Conservation (phyloP, 225 moss, liverwort and hornwort species). For the Polytrichum formosum region DNA sequence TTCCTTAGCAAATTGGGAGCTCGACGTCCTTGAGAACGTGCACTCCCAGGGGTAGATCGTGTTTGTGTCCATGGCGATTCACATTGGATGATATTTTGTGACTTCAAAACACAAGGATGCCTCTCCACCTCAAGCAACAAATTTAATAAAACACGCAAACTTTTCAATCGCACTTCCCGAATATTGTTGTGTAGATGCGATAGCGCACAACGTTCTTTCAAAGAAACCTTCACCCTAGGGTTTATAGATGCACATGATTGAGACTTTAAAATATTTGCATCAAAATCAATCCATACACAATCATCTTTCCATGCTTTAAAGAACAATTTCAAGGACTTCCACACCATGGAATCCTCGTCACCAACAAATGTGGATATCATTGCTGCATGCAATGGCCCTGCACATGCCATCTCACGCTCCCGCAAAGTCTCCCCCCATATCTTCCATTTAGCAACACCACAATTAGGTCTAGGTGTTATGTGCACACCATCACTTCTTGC, state of each 20-base stretch:
- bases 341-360: slow-evolving; percentile 20
- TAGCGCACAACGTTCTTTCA: slow-evolving; percentile 58
- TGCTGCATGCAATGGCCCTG: slow-evolving; percentile 21
- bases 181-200: slow-evolving; percentile 39
- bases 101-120: not conserved
- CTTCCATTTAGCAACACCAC: slow-evolving; percentile 25
- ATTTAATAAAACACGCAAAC: slow-evolving; percentile 40
- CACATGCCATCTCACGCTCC: slow-evolving; percentile 13
- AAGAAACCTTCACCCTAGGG: slow-evolving; percentile 24
- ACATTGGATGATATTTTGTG: slow-evolving; percentile 6
- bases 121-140: slow-evolving; percentile 19
- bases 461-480: not conserved
- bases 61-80: not conserved
- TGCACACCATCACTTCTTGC: too few relatives aligned
- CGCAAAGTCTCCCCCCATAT: slow-evolving; percentile 22
- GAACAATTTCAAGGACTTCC: not conserved
- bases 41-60: slow-evolving; percentile 22
- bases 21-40: not conserved
- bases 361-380: slow-evolving; percentile 22
- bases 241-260: not conserved
- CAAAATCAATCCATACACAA: slow-evolving; percentile 14
- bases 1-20: too few relatives aligned
- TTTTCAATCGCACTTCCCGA: slow-evolving; percentile 37
- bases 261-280: slow-evolving; percentile 38
- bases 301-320: not conserved